Percentiles rank a stretch among this genome's conserved stretches.
These are phyloP conservation scores for Calonectria honghensis DNA, from an alignment of 2,329 filamentous ascomycete genomes.

Conservation along the genomic window DNA sequence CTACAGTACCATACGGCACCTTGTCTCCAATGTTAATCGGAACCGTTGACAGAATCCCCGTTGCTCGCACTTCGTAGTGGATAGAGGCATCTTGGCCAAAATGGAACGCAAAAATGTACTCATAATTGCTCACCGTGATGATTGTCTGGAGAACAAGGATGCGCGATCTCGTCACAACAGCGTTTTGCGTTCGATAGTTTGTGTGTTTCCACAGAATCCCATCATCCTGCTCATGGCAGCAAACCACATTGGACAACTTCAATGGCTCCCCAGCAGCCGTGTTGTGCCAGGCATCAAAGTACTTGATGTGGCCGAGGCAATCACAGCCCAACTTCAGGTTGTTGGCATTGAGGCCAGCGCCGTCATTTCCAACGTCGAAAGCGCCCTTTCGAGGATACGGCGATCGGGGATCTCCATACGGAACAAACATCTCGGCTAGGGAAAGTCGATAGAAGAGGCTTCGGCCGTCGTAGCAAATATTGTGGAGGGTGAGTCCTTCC, in stretches of 20 bases:
- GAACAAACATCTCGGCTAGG: slow-evolving; percentile 80
- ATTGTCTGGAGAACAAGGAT: slow-evolving; percentile 77
- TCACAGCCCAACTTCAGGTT: slow-evolving; percentile 80
- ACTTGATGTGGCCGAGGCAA: slow-evolving; percentile 69
- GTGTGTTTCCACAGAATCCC: slow-evolving; percentile 79
- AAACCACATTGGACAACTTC: slow-evolving; percentile 60
- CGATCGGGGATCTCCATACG: slow-evolving; percentile 71
- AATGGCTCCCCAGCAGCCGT: slow-evolving; percentile 57
- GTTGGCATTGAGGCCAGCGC: slow-evolving; percentile 79
- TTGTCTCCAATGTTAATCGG: slow-evolving; percentile 72
- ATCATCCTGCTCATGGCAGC: slow-evolving; percentile 61
- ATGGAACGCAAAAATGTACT: slow-evolving; percentile 68
- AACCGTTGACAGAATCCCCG: slow-evolving; percentile 65
- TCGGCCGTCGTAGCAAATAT: slow-evolving; percentile 79
- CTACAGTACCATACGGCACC: slow-evolving; percentile 75
- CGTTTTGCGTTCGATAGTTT: slow-evolving; percentile 74
- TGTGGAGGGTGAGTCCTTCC: slow-evolving; percentile 81
- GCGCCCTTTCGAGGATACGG: slow-evolving; percentile 79
- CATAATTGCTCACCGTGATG: slow-evolving; percentile 79
- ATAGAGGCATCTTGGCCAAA: slow-evolving; percentile 72
- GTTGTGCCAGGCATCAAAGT: slow-evolving; percentile 60
- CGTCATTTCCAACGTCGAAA: slow-evolving; percentile 82
- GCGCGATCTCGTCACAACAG: slow-evolving; percentile 73
- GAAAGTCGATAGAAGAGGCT: slow-evolving; percentile 79
- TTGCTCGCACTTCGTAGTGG: slow-evolving; percentile 60